Evolutionary conservation across 2,329 filamentous ascomycete genomes (phyloP).

Genomic region (Bimuria novae-zelandiae): DNA sequence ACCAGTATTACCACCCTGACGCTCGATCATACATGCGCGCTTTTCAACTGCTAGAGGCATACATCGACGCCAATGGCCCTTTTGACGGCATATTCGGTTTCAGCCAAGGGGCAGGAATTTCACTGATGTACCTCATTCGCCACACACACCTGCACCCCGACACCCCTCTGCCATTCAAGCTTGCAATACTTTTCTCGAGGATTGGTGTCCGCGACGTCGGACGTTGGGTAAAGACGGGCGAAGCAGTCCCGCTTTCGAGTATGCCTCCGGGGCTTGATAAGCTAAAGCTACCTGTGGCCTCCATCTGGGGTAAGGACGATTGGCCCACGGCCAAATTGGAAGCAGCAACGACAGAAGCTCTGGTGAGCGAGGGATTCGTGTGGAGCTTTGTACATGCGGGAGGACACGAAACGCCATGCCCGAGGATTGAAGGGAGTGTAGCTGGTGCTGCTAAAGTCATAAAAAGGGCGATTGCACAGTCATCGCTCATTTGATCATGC

Average conservation of each 20-base stretch:
- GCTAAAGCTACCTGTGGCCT: not conserved
- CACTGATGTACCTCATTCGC: conserved; percentile 4
- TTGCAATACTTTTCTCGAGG: not conserved
- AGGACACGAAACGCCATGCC: not conserved
- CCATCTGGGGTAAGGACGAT: not conserved
- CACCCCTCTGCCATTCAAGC: not conserved
- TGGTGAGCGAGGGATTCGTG: not conserved
- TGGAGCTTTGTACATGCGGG: not conserved
- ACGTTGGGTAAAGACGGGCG: not conserved
- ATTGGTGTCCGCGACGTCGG: not conserved
- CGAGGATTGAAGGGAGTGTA: not conserved
- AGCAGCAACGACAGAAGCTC: not conserved
- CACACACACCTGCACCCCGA: not conserved
- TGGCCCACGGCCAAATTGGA: not conserved
- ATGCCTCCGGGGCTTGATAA: not conserved
- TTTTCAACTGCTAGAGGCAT: not conserved
- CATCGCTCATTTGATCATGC: too few species aligned
- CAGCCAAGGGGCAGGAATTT: not conserved
- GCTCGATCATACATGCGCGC: not conserved
- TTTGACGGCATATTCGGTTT: conserved; percentile 2
- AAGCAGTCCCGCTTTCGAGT: not conserved
- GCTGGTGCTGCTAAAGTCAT: too few species aligned
- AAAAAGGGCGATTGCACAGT: too few species aligned
- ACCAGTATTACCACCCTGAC: not conserved
- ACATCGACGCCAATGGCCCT: not conserved